phyloP scores from a whole-genome alignment of 164 flowering plant genomes.

The Echeveria elegans region DNA sequence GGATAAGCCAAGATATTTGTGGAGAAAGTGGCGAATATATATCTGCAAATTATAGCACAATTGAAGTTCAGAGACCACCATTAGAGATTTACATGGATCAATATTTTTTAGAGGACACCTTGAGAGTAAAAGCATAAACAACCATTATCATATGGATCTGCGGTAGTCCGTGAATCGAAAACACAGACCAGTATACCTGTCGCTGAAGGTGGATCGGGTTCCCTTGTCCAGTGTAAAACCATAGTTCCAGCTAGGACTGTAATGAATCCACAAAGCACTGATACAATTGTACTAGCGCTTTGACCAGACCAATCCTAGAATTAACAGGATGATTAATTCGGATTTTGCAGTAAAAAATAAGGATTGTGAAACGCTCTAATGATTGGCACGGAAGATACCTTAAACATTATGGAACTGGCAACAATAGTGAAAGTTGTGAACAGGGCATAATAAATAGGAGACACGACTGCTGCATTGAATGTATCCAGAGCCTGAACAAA shows the following conservation, averaged over 20 bases:
- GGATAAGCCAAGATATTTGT: slow-evolving; percentile 60
- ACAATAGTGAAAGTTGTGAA: slow-evolving; percentile 84
- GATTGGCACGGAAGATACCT: slow-evolving; percentile 36
- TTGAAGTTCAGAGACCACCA: not conserved
- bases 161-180: not conserved
- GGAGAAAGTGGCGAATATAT: slow-evolving; percentile 64
- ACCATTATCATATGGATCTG: not conserved
- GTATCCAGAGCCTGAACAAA: slow-evolving; percentile 76
- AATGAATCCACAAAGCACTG: slow-evolving; percentile 79
- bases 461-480: slow-evolving; percentile 77
- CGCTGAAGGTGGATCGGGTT: slow-evolving; percentile 45
- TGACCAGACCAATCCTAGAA: slow-evolving; percentile 82
- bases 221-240: slow-evolving; percentile 80
- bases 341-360: not conserved
- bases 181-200: slow-evolving; percentile 31
- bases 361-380: not conserved
- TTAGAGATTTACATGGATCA: not conserved
- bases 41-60: slow-evolving; percentile 34
- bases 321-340: slow-evolving; percentile 4
- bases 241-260: slow-evolving; percentile 81
- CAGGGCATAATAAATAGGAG: slow-evolving; percentile 92
- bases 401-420: slow-evolving; percentile 95
- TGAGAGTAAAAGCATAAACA: no score
- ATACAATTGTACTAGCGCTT: slow-evolving; percentile 71
- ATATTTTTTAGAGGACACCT: no score